Base-by-base conservation (phyloP, 2,329 filamentous ascomycete species). In the Pseudogymnoascus sp. region DNA sequence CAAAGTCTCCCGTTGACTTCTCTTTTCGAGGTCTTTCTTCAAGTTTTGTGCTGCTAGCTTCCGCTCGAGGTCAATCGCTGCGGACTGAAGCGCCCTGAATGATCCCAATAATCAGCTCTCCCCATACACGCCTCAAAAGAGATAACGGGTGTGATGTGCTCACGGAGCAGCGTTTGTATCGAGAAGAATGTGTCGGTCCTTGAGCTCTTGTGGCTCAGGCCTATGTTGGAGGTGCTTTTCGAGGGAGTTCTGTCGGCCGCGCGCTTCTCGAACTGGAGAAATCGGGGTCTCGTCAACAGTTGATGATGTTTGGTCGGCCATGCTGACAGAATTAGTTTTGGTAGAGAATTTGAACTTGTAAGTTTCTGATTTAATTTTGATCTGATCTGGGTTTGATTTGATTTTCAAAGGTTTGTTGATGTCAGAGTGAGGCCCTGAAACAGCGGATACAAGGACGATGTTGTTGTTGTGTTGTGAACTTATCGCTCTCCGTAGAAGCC, bases 191-290 rank as follows among this genome's bases (percentile, higher is more conserved):
- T 89, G 83, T 65, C 84, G 77, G 67, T 87, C 82, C 75, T 87
- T 88, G 64, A 89, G 76, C 64, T 89, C 86, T 71, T 87, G 78
- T 12, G 75, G 70, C 58, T 81, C 84, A 25, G 88, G 88, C 40
- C 90, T 88, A 69, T 86, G 84, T 72, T 86, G 82, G 61, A 91
- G 79, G 70, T 89, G 85, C 69, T 86, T 85, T 74, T 90, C 87
- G 10, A 92, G 80, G 3, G 87, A 90, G 78, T 90, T 86, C 73
- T 82, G 84, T 69, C 84, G 81, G 42, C 72, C 77, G 25, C 75
- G 71, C 60, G 72, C 68, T 60, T 80, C 77, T 45, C 79, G 79
- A 66, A 79, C 77, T 64, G 81, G 82, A 42, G 79, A 81, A 74
- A 88, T 82, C 66, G 83, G 78, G 12, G 80, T 80, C 67, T 84